Evolutionary conservation across 768 basidiomycete species (phyloP).

Genomic region (Megacollybia marginata): DNA sequence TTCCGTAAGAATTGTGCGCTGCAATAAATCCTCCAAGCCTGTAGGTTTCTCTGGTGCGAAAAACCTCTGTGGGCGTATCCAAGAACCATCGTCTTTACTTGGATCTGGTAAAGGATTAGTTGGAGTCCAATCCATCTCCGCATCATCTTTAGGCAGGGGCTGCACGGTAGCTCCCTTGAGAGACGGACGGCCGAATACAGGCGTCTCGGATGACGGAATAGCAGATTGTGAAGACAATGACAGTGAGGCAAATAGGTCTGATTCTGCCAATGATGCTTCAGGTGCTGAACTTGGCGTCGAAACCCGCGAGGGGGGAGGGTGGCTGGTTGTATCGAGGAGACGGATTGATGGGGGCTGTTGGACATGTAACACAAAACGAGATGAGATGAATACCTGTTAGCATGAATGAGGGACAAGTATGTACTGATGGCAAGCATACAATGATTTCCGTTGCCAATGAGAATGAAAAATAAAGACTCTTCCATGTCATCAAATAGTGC

Average conservation of each 20-base stretch:
- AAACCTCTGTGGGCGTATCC: constrained; percentile 66
- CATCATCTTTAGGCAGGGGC: constrained; percentile 23
- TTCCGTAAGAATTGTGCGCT: constrained; percentile 49
- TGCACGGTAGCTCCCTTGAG: constrained; percentile 27
- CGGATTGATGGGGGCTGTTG: constrained; percentile 67
- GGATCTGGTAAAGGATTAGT: constrained; percentile 25
- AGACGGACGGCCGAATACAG: constrained; percentile 69
- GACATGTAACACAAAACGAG: constrained; percentile 49
- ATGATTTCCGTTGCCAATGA: constrained; percentile 44
- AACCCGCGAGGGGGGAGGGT: constrained; percentile 18
- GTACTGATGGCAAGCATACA: constrained; percentile 30
- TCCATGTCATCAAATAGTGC: too few relatives aligned
- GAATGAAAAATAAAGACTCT: constrained; percentile 35
- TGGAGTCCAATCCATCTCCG: constrained; percentile 68
- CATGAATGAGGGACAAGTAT: background rate
- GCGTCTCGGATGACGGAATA: constrained; percentile 25
- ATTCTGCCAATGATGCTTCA: constrained; percentile 24
- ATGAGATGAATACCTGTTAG: constrained; percentile 41
- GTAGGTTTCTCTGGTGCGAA: constrained; percentile 76
- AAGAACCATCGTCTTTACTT: constrained; percentile 31
- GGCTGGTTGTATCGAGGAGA: constrained; percentile 51
- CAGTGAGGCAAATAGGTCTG: constrained; percentile 55
- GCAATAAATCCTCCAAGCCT: constrained; percentile 65
- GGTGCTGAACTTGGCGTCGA: constrained; percentile 13
- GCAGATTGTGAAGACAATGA: constrained; percentile 62